phyloP scores from a whole-genome alignment of 805 yeast species.

The Yamadazyma paraphyllophila region DNA sequence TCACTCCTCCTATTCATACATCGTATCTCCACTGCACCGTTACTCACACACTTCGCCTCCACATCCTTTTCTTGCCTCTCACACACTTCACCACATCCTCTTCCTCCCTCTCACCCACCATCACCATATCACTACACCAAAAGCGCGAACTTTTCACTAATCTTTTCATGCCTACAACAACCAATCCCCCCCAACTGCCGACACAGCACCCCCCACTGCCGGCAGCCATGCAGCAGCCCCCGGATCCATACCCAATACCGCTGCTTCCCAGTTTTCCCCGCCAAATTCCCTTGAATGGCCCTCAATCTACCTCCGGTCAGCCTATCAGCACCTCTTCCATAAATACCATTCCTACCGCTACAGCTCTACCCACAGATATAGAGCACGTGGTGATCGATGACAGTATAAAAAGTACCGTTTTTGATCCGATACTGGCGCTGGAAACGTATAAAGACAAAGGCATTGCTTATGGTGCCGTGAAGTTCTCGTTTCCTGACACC shows the following conservation, averaged over 20 bases:
- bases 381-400: neutral
- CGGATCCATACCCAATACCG: neutral
- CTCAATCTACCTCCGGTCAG: neutral
- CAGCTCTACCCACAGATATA: neutral
- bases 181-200: too few relatives aligned
- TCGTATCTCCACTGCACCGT: too few relatives aligned
- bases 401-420: neutral
- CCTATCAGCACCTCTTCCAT: neutral
- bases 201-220: too few relatives aligned
- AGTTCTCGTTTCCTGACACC: slow-evolving; percentile 39
- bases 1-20: too few relatives aligned
- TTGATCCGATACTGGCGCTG: slow-evolving; percentile 4
- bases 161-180: neutral
- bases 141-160: neutral
- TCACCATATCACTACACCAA: neutral
- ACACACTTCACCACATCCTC: neutral
- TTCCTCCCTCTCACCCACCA: neutral
- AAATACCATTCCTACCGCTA: neutral
- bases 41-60: neutral
- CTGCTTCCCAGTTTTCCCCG: neutral
- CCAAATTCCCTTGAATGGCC: neutral
- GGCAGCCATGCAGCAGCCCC: neutral
- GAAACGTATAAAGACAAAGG: slow-evolving; percentile 46
- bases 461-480: slow-evolving; percentile 66
- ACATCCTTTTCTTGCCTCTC: neutral